Conservation (phyloP, 805 yeast species). For the Wickerhamiella spandovensis region DNA sequence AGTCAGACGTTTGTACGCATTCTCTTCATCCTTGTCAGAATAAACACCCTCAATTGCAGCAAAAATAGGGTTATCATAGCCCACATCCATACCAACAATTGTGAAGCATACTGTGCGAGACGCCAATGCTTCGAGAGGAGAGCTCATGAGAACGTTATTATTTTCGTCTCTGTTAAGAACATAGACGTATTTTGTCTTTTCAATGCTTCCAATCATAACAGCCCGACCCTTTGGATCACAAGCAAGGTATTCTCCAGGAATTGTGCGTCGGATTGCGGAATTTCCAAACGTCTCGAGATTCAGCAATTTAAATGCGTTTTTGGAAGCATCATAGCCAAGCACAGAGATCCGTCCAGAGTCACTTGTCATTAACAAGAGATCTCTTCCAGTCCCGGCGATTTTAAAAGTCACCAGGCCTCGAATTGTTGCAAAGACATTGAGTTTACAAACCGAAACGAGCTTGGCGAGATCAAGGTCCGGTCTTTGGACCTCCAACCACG, state of each 20-base stretch:
- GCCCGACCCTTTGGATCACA: constrained; percentile 66
- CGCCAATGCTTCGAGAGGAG: constrained; percentile 61
- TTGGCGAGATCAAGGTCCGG: constrained; percentile 45
- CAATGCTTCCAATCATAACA: constrained; percentile 55
- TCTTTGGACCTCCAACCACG: constrained; percentile 39
- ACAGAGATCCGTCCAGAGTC: constrained; percentile 66
- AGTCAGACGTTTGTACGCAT: constrained; percentile 30
- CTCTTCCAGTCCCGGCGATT: constrained; percentile 39
- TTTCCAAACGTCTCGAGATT: constrained; percentile 33
- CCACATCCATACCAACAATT: constrained; percentile 54
- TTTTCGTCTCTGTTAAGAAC: constrained; percentile 39
- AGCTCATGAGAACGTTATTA: constrained; percentile 35
- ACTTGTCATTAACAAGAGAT: constrained; percentile 52
- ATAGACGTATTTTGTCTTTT: constrained; percentile 59
- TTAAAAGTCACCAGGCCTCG: constrained; percentile 40
- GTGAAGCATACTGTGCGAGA: constrained; percentile 39
- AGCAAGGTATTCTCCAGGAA: constrained; percentile 62
- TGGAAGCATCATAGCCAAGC: constrained; percentile 31
- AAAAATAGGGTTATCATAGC: constrained; percentile 72
- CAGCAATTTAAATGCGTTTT: constrained; percentile 10
- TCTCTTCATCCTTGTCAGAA: constrained; percentile 17
- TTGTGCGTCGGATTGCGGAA: constrained; percentile 56
- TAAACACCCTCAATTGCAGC: constrained; percentile 63
- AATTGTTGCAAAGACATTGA: constrained; percentile 45
- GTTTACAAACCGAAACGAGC: constrained; percentile 30